phyloP scores from a whole-genome alignment of 1,284 basidiomycete genomes.

The Cerioporus squamosus region DNA sequence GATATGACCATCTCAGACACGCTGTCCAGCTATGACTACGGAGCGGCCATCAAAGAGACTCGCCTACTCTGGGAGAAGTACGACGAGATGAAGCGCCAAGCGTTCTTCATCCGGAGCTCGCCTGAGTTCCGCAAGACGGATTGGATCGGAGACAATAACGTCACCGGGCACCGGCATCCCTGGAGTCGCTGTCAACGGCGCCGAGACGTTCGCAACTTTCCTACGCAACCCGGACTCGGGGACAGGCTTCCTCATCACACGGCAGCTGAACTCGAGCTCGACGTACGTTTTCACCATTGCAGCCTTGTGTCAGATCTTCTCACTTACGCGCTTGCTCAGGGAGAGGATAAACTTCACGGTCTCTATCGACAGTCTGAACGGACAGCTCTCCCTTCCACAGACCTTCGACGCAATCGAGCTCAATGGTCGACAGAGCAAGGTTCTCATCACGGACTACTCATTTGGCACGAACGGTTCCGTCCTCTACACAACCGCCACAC shows the following conservation, averaged over 20 bases:
- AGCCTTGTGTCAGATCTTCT: background rate
- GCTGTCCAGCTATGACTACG: conserved; percentile 62
- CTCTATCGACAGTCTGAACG: conserved; percentile 55
- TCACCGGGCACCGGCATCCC: conserved; percentile 40
- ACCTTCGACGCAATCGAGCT: conserved; percentile 58
- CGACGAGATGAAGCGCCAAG: conserved; percentile 76
- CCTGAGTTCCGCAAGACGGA: conserved; percentile 80
- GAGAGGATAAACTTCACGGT: conserved; percentile 56
- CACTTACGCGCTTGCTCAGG: conserved; percentile 35
- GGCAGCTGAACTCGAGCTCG: conserved; percentile 70
- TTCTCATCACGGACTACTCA: conserved; percentile 68
- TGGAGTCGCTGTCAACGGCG: conserved; percentile 50
- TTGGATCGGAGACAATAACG: conserved; percentile 65
- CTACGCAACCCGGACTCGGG: conserved; percentile 69
- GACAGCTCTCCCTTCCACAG: conserved; percentile 57
- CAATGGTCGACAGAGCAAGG: conserved; percentile 69
- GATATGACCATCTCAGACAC: background rate
- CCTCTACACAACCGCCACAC: conserved; percentile 68
- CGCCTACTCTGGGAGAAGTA: conserved; percentile 70
- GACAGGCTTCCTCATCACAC: conserved; percentile 70
- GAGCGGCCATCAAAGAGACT: conserved; percentile 67
- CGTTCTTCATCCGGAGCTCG: conserved; percentile 74
- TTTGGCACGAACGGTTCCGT: conserved; percentile 59
- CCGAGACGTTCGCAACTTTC: conserved; percentile 60
- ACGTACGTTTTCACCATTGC: conserved; percentile 48